Percentiles rank a stretch among this genome's conserved stretches.
Evolutionary conservation across 2,329 filamentous ascomycete genomes (phyloP).

Genomic region (Camillea tinctor): DNA sequence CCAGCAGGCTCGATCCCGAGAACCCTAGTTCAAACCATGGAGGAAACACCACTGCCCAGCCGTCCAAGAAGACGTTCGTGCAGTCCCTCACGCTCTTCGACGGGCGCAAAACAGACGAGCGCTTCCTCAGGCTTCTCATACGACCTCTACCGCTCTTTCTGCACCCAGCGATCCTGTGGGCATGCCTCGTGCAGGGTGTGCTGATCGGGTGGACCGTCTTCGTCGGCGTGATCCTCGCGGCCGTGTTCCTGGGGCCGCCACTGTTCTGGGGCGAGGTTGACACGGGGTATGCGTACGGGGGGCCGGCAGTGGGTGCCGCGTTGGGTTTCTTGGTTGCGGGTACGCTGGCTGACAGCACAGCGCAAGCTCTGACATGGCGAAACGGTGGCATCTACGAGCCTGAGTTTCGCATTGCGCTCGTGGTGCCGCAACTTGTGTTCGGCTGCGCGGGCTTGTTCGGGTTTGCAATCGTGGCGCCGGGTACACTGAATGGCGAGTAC

Average conservation of each 20-base stretch:
- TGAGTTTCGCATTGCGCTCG: too few species aligned
- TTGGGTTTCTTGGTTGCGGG: conserved; percentile 76
- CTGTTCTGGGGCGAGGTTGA: conserved; percentile 79
- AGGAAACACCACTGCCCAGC: conserved; percentile 27
- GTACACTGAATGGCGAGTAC: conserved; percentile 56
- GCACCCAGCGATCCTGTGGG: conserved; percentile 84
- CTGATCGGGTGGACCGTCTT: conserved; percentile 96
- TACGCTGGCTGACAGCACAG: conserved; percentile 69
- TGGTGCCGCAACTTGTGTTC: conserved; percentile 78
- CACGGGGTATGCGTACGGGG: conserved; percentile 84
- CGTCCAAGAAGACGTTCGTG: conserved; percentile 57
- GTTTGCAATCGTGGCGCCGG: conserved; percentile 71
- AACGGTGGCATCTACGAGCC: too few species aligned
- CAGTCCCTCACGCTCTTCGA: conserved; percentile 70
- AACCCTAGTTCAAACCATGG: too few species aligned
- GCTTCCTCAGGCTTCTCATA: conserved; percentile 62
- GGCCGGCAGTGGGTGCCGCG: conserved; percentile 80
- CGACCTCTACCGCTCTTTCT: conserved; percentile 80
- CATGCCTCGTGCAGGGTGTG: conserved; percentile 75
- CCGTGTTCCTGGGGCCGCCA: too few species aligned
- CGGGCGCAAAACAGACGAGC: conserved; percentile 77
- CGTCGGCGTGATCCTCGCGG: conserved; percentile 78
- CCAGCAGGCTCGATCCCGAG: neutral
- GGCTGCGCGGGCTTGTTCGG: conserved; percentile 79
- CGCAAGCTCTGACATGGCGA: too few species aligned